phyloP scores from a whole-genome alignment of 2,329 filamentous ascomycete species.

The Alternaria longipes region DNA sequence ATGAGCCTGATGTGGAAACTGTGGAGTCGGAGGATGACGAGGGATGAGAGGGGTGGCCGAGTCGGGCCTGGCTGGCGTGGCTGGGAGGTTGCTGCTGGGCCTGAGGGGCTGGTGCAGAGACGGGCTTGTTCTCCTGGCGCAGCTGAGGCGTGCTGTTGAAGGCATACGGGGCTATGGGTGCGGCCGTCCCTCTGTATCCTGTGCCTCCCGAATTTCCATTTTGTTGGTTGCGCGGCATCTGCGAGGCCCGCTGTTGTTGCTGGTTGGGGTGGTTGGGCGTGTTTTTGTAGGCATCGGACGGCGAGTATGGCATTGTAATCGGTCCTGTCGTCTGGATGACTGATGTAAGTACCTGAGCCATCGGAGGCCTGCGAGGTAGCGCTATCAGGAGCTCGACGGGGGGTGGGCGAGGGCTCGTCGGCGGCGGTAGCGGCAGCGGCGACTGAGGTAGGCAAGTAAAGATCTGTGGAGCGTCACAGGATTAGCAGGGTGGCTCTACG shows the following conservation, averaged over 20 bases:
- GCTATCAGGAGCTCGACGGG: conserved; percentile 31
- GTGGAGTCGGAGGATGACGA: conserved; percentile 55
- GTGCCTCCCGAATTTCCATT: conserved; percentile 51
- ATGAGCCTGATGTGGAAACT: conserved; percentile 60
- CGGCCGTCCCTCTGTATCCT: conserved; percentile 55
- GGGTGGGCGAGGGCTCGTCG: conserved; percentile 25
- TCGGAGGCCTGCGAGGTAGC: conserved; percentile 41
- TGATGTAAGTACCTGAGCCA: conserved; percentile 59
- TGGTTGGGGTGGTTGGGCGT: conserved; percentile 49
- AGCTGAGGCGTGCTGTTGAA: conserved; percentile 64
- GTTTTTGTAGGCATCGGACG: conserved; percentile 58
- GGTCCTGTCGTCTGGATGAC: conserved; percentile 57
- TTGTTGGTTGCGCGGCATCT: conserved; percentile 56
- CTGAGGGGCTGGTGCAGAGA: conserved; percentile 62
- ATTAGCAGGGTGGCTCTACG: conserved; percentile 28
- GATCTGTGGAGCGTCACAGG: conserved; percentile 23
- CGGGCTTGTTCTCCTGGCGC: conserved; percentile 64
- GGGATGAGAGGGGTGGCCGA: conserved; percentile 50
- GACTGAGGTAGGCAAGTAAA: conserved; percentile 24
- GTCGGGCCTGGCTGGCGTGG: conserved; percentile 36
- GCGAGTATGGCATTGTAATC: conserved; percentile 62
- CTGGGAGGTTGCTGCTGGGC: conserved; percentile 41
- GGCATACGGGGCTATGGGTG: conserved; percentile 61
- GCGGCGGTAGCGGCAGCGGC: conserved; percentile 20
- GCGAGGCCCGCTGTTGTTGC: conserved; percentile 51